Evolutionary conservation across 192 early-diverging fungal genomes (phyloP).

Genomic region (Coemansia sp.): DNA sequence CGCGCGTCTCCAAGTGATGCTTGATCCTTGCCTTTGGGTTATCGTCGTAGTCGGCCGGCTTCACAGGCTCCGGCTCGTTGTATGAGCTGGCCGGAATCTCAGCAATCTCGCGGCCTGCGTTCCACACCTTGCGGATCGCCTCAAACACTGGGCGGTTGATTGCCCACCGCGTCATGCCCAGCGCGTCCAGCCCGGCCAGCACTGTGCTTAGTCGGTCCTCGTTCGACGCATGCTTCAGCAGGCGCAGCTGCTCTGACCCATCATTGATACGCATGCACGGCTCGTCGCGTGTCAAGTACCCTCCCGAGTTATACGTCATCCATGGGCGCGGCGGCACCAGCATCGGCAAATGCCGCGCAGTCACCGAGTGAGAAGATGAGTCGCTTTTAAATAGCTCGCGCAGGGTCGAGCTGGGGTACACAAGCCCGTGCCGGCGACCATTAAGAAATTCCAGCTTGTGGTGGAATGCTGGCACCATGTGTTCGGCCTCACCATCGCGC

Average conservation of each 20-base stretch:
- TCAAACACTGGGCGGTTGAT: constrained; percentile 83
- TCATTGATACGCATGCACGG: constrained; percentile 76
- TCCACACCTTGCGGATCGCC: constrained; percentile 84
- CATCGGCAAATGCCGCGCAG: constrained; percentile 89
- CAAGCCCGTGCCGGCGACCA: constrained; percentile 72
- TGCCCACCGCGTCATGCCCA: constrained; percentile 84
- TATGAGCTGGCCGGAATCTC: constrained; percentile 67
- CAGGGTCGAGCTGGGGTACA: constrained; percentile 67
- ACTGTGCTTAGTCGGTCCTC: constrained; percentile 66
- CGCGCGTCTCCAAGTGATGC: constrained; percentile 59
- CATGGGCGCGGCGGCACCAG: constrained; percentile 88
- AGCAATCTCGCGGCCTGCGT: constrained; percentile 70
- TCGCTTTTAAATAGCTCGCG: constrained; percentile 66
- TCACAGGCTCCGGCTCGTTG: constrained; percentile 56
- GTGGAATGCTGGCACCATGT: constrained; percentile 75
- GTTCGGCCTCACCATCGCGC: constrained; percentile 60
- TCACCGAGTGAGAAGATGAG: constrained; percentile 59
- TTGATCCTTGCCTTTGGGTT: constrained; percentile 57
- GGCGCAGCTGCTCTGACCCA: constrained; percentile 70
- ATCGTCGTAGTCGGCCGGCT: constrained; percentile 66
- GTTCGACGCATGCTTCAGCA: constrained; percentile 77
- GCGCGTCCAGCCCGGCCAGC: constrained; percentile 77
- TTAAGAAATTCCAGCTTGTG: constrained; percentile 64
- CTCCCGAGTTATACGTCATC: constrained; percentile 81
- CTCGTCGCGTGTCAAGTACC: constrained; percentile 74